Percentiles rank a stretch among this genome's conserved stretches.
Conservation (phyloP, 2,329 filamentous ascomycete genomes). For the Sclerotinia minor region DNA sequence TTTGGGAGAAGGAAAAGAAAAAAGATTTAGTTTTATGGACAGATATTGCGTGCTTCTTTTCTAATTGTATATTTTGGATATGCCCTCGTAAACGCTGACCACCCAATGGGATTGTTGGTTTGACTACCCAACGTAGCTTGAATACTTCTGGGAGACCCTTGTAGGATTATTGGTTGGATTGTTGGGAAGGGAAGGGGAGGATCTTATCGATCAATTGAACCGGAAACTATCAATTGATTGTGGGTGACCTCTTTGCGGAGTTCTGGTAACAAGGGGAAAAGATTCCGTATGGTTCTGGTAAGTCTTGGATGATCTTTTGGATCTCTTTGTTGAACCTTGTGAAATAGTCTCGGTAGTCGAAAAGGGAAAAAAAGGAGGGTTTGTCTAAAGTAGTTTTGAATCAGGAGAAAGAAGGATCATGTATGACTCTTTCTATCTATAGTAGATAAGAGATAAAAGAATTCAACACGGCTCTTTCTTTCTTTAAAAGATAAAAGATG, state of each 20-base stretch:
- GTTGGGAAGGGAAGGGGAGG: background rate
- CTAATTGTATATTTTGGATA: background rate
- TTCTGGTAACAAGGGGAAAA: background rate
- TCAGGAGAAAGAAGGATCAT: background rate
- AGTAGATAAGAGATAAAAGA: background rate
- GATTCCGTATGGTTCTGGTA: background rate
- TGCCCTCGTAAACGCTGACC: slow-evolving; percentile 11
- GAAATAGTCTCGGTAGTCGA: slow-evolving; percentile 11
- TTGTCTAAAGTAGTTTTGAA: background rate
- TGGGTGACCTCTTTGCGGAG: slow-evolving; percentile 7
- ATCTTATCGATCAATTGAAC: background rate
- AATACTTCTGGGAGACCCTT: background rate
- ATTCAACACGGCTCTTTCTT: background rate
- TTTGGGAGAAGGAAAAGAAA: background rate
- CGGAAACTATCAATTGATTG: background rate
- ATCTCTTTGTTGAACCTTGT: slow-evolving; percentile 6
- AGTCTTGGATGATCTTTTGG: too few relatives aligned
- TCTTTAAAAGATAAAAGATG: too few relatives aligned
- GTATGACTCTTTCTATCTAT: too few relatives aligned
- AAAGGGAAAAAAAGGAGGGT: background rate
- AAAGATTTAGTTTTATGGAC: background rate
- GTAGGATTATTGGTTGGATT: background rate
- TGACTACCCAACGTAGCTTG: background rate
- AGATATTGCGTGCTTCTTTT: slow-evolving; percentile 17
- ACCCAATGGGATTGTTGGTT: slow-evolving; percentile 15